Base-by-base conservation (phyloP, 192 early-diverging fungal genomes). In the Martensiomyces pterosporus region DNA sequence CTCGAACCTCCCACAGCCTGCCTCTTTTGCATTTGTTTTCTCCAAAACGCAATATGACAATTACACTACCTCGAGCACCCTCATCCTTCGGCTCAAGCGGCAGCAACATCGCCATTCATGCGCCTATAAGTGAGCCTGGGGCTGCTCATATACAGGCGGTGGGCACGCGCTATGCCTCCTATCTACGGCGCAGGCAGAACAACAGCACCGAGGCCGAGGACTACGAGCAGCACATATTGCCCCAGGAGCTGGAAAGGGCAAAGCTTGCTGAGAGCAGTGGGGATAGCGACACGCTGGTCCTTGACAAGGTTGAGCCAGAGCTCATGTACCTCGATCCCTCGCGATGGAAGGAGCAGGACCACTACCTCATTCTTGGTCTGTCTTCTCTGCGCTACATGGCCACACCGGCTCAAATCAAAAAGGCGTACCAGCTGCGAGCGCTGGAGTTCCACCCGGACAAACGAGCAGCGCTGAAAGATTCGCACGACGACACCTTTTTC, bases 291-390 rank as follows among this genome's bases (percentile, higher is more conserved):
- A 39, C 12, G n/a, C 51, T 67, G 36, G 77, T 80, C n/a, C 55
- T 75, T 24, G 85, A 87, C 55, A 64, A 67, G 5, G 86, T 86
- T 54, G 64, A 79, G n/a, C 57, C 77, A 26, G 61, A 71, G 24
- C 66, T 90, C 22, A 44, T 90, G 45, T 49, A 60, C 22, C 67
- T 79, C 17, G 80, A 90, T 49, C 87, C 90, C 7, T 62, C 75
- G 47, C 77, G 88, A 5, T 90, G 87, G 87, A 92, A 88, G 72
- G 59, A 72, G 9, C 90, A 92, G 65, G 90, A 92, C 47, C 88
- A 90, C 60, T 93, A 93, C 67, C 82, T 75, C 18, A 72, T 93
- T 14, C 64, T 93, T 1, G 90, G 89, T 3, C 50, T 93, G 21
- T 78, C 81, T 1, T 70, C 61, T 37, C 59, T 83, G 37, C 75